Conservation (phyloP, 2,329 filamentous ascomycete genomes). For the Cordyceps tenuipes region DNA sequence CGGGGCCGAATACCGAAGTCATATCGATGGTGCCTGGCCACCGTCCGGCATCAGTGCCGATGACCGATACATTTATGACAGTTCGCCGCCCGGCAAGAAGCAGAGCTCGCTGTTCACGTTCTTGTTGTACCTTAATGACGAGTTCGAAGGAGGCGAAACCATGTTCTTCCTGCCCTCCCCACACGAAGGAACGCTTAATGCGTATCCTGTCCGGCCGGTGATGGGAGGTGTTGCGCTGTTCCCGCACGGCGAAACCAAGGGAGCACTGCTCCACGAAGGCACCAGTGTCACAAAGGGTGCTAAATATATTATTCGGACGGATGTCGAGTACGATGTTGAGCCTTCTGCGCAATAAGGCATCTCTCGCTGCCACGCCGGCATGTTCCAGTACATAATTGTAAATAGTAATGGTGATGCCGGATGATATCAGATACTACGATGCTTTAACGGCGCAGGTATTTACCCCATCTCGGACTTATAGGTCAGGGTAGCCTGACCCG, state of each 20-base stretch:
- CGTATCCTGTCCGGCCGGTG: constrained; percentile 59
- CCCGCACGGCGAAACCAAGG: constrained; percentile 59
- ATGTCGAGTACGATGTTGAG: constrained; percentile 61
- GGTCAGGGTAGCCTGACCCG: too few species aligned
- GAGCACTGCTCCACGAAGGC: constrained; percentile 59
- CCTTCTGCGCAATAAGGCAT: constrained; percentile 6
- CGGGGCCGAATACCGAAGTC: constrained; percentile 62
- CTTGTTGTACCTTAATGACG: constrained; percentile 61
- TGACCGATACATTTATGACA: constrained; percentile 57
- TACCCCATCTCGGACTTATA: too few species aligned
- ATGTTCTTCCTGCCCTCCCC: constrained; percentile 61
- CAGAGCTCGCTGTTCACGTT: constrained; percentile 65
- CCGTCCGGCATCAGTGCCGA: constrained; percentile 54
- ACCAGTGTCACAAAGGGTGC: constrained; percentile 60
- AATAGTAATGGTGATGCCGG: background rate
- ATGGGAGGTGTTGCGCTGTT: constrained; percentile 63
- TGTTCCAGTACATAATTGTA: background rate
- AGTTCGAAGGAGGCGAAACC: constrained; percentile 64
- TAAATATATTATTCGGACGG: constrained; percentile 62
- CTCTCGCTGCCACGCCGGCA: background rate
- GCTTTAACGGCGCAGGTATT: too few species aligned
- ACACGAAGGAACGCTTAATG: constrained; percentile 57
- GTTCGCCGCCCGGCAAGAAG: constrained; percentile 48
- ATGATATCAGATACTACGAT: too few species aligned
- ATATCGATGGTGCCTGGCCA: constrained; percentile 67